Evolutionary conservation across 2,329 filamentous ascomycete species (phyloP).

Genomic region (Cercospora sp.): DNA sequence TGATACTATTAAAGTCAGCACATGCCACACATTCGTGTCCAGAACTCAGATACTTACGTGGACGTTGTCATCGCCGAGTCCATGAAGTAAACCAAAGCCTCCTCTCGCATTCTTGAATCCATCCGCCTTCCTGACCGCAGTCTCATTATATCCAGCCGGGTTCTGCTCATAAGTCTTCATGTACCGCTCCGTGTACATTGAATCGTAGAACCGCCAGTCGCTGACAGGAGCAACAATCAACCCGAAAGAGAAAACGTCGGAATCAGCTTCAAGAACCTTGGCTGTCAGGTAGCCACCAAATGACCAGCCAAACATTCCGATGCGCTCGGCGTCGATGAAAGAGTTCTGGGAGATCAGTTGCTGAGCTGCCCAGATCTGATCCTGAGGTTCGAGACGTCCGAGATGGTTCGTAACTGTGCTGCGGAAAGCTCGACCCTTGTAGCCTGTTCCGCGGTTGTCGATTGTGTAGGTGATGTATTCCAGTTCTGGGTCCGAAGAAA

Average conservation of each 20-base stretch:
- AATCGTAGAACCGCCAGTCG: constrained; percentile 71
- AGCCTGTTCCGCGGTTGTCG: constrained; percentile 67
- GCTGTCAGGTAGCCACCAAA: constrained; percentile 66
- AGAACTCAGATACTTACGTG: no score
- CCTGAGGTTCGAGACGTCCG: constrained; percentile 62
- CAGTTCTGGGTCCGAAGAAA: constrained; percentile 66
- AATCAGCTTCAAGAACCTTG: constrained; percentile 65
- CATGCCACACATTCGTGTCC: no score
- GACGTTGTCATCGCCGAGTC: no score
- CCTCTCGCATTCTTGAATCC: constrained; percentile 65
- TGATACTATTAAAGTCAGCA: constrained; percentile 50
- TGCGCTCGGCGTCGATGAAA: constrained; percentile 59
- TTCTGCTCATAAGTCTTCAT: constrained; percentile 65
- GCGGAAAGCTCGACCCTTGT: constrained; percentile 64
- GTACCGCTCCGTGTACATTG: constrained; percentile 70
- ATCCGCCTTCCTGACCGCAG: constrained; percentile 57
- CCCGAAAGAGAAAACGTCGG: constrained; percentile 61
- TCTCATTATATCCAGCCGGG: constrained; percentile 59
- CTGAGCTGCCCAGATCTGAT: constrained; percentile 67
- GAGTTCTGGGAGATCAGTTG: constrained; percentile 52
- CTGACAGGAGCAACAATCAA: constrained; percentile 65
- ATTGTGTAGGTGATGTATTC: constrained; percentile 68
- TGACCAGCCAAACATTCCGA: constrained; percentile 69
- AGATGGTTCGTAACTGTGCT: constrained; percentile 59
- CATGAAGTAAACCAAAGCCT: constrained; percentile 62